Evolutionary conservation across 2,329 filamentous ascomycete genomes (phyloP).

Genomic region (Xylaria sp.): DNA sequence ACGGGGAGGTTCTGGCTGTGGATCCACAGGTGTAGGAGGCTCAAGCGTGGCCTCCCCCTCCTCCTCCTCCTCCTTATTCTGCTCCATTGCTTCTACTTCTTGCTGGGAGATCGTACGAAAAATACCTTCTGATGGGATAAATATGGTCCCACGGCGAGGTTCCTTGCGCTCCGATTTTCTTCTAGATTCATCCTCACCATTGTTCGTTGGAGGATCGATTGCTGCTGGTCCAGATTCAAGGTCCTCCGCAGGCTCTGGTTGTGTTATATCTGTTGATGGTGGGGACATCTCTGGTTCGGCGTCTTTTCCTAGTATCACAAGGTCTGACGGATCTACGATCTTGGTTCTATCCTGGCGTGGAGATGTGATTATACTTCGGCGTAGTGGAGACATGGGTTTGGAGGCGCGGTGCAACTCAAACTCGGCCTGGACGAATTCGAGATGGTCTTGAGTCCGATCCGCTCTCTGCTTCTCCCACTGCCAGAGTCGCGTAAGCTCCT

Average conservation of each 20-base stretch:
- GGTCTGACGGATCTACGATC: conserved; percentile 57
- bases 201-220: conserved; percentile 47
- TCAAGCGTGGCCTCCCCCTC: conserved; percentile 43
- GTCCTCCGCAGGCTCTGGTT: conserved; percentile 33
- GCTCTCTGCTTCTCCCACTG: conserved; percentile 72
- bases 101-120: conserved; percentile 70
- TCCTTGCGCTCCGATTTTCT: conserved; percentile 43
- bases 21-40: conserved; percentile 47
- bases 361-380: conserved; percentile 46
- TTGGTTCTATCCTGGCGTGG: conserved; percentile 54
- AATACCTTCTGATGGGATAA: conserved; percentile 71
- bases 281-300: conserved; percentile 30
- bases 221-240: conserved; percentile 36
- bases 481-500: conserved; percentile 64
- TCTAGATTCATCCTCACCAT: conserved; percentile 29
- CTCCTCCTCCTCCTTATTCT: conserved; percentile 38
- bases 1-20: conserved; percentile 52
- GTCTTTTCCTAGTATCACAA: conserved; percentile 56
- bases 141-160: conserved; percentile 64
- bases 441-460: conserved; percentile 75
- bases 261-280: conserved; percentile 48
- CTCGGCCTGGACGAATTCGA: conserved; percentile 81
- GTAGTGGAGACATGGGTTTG: conserved; percentile 59
- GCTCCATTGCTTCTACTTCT: conserved; percentile 59
- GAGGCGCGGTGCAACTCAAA: conserved; percentile 78